Percentiles rank a stretch among this genome's conserved stretches.
Evolutionary conservation across 176 grass and related monocot species (phyloP).

Genomic region (Metroxylon sagu): DNA sequence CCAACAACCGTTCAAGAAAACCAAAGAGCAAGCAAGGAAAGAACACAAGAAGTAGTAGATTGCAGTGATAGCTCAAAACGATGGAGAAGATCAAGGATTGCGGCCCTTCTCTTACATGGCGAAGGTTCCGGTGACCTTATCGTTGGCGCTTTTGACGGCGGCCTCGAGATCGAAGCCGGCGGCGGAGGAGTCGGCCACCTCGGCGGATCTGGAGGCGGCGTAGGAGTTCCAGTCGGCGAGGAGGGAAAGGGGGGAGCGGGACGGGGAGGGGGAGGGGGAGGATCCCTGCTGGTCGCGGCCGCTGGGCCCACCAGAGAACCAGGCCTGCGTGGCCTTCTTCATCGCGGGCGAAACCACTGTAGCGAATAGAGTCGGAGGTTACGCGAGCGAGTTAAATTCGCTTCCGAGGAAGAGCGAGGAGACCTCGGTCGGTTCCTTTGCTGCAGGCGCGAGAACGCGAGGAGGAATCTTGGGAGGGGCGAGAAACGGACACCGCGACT

Average conservation of each 20-base stretch:
- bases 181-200: conserved; percentile 38
- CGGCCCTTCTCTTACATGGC: conserved; percentile 37
- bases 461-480: no score
- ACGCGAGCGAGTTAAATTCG: no score
- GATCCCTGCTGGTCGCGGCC: conserved; percentile 22
- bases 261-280: conserved; percentile 32
- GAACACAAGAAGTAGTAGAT: conserved; percentile 5
- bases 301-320: conserved; percentile 60
- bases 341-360: conserved; percentile 2
- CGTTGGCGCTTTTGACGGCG: conserved; percentile 77
- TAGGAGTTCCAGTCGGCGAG: conserved; percentile 98
- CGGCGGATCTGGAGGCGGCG: conserved; percentile 72
- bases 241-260: conserved; percentile 10
- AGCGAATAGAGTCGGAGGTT: no score
- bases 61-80: neutral
- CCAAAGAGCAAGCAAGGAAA: neutral
- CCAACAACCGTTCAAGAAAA: no score
- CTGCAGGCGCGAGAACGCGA: no score
- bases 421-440: no score
- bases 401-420: no score
- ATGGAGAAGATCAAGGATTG: neutral
- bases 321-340: conserved; percentile 49
- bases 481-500: no score
- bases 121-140: conserved; percentile 78
- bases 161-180: conserved; percentile 84